phyloP scores from a whole-genome alignment of 169 alveolate species.

The Plasmodium berghei region DNA sequence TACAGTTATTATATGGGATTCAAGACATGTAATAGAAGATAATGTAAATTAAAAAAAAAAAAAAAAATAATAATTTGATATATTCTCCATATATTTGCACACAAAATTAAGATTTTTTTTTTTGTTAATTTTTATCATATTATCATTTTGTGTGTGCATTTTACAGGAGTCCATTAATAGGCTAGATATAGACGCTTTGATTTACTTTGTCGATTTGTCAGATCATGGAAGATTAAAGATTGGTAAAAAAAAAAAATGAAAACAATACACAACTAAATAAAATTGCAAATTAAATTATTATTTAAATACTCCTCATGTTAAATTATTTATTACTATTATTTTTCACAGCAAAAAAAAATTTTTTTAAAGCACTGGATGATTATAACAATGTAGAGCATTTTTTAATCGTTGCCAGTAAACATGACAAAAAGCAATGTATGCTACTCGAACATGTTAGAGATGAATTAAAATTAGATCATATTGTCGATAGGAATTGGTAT shows the following conservation, averaged over 20 bases:
- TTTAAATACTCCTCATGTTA: not conserved
- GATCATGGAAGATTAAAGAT: slow-evolving; percentile 72
- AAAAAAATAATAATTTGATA: slow-evolving; percentile 1
- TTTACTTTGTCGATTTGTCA: slow-evolving; percentile 56
- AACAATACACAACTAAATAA: not conserved
- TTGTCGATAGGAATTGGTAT: slow-evolving; percentile 71
- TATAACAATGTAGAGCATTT: slow-evolving; percentile 32
- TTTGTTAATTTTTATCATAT: not conserved
- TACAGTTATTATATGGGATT: slow-evolving; percentile 67
- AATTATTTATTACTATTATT: not conserved
- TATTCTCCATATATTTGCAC: too few species aligned
- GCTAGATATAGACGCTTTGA: slow-evolving; percentile 64
- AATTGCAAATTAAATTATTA: not conserved
- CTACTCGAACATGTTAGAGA: slow-evolving; percentile 31
- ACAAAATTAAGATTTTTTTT: too few species aligned
- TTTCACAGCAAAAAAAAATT: slow-evolving; percentile 35
- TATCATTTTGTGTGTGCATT: not conserved
- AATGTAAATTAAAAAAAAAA: slow-evolving; percentile 23
- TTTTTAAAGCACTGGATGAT: slow-evolving; percentile 46
- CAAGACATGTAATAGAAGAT: slow-evolving; percentile 51
- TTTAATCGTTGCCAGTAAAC: slow-evolving; percentile 43
- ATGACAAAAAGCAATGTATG: slow-evolving; percentile 57
- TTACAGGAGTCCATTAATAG: slow-evolving; percentile 54
- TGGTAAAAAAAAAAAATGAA: slow-evolving; percentile 12
- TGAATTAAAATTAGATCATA: slow-evolving; percentile 53